Evolutionary conservation across 1,139 yeast genomes (phyloP), one percentile per base, ranked within the genome.

Genomic region (Nakaseomyces bracarensis): DNA sequence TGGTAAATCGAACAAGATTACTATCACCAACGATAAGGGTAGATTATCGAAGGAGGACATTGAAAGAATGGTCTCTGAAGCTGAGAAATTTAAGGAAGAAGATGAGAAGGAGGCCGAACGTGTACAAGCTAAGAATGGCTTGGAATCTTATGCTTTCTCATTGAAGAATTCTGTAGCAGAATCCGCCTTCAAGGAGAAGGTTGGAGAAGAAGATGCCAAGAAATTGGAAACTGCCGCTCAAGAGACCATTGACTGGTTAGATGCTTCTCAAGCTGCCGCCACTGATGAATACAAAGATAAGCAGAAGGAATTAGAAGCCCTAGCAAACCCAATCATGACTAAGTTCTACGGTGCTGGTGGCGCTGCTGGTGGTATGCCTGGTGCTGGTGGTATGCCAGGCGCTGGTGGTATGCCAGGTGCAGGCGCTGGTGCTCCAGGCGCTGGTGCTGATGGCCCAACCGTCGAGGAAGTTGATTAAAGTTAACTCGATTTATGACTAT

Each of bases 61-160:
- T 52, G 95, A 84, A 67, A 79, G 86, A 66, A 85, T 85, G 95
- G 94, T 85, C 53, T 73, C 83, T 55, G 95, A 85, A 68, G 86
- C 86, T 48, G 87, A 80, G 68, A 79, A 79, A 70, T 79, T 69
- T 70, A 79, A 77, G 69, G 84, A 77, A 47, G 83, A 79, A 62
- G 93, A 82, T 63, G 89, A 80, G 57, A 70, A 74, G 67, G 89
- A 82, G 69, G 77, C 86, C 52, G 72, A 75, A 47, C 81, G 91
- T 69, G 74, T 80, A 58, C 75, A 71, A 72, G 77, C 83, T 46
- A 82, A 84, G 73, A 86, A 85, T 68, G 74, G 75, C 33, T 74
- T 87, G 55, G 96, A 87, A 69, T 80, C 86, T 53, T 86, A 85
- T 64, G 86, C 93, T 49, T 82, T 80, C 69, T 72, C 79, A 31